Conservation (phyloP, 768 basidiomycete species). For the Rhodotorula taiwanensis region DNA sequence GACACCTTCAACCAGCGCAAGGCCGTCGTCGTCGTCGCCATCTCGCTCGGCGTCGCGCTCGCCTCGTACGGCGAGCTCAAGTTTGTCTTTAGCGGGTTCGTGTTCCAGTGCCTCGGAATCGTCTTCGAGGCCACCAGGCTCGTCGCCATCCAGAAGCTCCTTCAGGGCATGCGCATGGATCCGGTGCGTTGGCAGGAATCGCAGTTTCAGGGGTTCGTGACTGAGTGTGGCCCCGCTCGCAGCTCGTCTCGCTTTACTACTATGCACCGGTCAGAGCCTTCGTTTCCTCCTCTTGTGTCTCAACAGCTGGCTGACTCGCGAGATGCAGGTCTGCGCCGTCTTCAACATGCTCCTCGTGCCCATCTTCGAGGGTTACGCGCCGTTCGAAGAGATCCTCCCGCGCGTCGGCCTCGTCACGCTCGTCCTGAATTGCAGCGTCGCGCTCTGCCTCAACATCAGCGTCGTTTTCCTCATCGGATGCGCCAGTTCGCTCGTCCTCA, state of each 20-base stretch:
- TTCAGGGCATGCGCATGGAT: slow-evolving; percentile 96
- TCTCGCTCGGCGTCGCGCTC: slow-evolving; percentile 78
- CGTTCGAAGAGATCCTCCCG: slow-evolving; percentile 62
- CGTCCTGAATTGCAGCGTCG: slow-evolving; percentile 62
- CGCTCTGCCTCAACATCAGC: slow-evolving; percentile 38
- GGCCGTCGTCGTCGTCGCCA: slow-evolving; percentile 75
- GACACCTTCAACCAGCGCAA: slow-evolving; percentile 77
- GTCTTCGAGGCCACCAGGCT: slow-evolving; percentile 88
- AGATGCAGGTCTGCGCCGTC: slow-evolving; percentile 61
- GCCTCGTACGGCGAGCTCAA: slow-evolving; percentile 79
- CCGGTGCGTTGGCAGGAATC: slow-evolving; percentile 46
- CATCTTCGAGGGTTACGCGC: slow-evolving; percentile 86
- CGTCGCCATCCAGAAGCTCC: slow-evolving; percentile 86
- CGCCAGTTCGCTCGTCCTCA: slow-evolving; percentile 66
- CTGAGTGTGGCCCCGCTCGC: no score
- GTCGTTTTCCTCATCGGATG: slow-evolving; percentile 39
- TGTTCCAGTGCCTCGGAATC: slow-evolving; percentile 79
- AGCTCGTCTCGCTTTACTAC: slow-evolving; percentile 81
- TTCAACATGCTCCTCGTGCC: slow-evolving; percentile 80
- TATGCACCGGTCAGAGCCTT: background rate
- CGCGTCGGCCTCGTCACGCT: slow-evolving; percentile 62
- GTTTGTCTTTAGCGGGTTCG: slow-evolving; percentile 80
- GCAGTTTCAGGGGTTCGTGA: background rate
- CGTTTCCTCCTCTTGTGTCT: background rate
- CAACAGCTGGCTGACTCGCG: background rate